A percentile compares a stretch with the other conserved stretches of the same genome.
Evolutionary conservation across 1,284 basidiomycete species (phyloP).

Genomic region (Moesziomyces globuligerus): DNA sequence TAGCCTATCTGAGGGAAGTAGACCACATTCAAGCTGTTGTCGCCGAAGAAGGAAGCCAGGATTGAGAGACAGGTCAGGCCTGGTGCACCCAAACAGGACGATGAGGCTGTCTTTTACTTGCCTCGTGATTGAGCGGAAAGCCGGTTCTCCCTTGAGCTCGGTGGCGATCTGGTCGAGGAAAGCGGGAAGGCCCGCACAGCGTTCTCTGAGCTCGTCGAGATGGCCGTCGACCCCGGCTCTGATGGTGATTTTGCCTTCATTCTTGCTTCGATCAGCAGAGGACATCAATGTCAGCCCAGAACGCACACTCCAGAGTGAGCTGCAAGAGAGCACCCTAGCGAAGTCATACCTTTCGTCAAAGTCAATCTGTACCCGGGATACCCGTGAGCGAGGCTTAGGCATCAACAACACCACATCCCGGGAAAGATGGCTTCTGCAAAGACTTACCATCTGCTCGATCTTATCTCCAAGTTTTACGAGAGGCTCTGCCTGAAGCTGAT

Average conservation of each 20-base stretch:
- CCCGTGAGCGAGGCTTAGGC: too few relatives aligned
- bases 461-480: slow-evolving; percentile 8
- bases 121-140: slow-evolving; percentile 17
- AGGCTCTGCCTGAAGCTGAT: slow-evolving; percentile 13
- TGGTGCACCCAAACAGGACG: not conserved
- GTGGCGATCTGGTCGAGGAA: slow-evolving; percentile 22
- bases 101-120: slow-evolving; percentile 1
- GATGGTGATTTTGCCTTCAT: slow-evolving; percentile 17
- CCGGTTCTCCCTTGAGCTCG: slow-evolving; percentile 19
- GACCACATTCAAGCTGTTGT: slow-evolving; percentile 26
- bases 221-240: slow-evolving; percentile 27
- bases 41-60: not conserved
- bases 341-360: slow-evolving; percentile 40
- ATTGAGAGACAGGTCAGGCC: not conserved
- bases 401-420: too few relatives aligned
- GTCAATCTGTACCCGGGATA: slow-evolving; percentile 17
- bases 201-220: slow-evolving; percentile 30
- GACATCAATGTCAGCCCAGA: not conserved
- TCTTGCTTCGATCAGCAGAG: slow-evolving; percentile 17
- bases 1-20: slow-evolving; percentile 53
- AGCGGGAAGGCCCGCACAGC: slow-evolving; percentile 7
- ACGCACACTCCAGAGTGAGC: not conserved
- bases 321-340: too few relatives aligned
- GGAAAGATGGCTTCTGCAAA: too few relatives aligned
- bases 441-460: slow-evolving; percentile 21